Evolutionary conservation across 2,329 filamentous ascomycete genomes (phyloP), one percentile per base, ranked within the genome.

Genomic region (Thielaviopsis populi): DNA sequence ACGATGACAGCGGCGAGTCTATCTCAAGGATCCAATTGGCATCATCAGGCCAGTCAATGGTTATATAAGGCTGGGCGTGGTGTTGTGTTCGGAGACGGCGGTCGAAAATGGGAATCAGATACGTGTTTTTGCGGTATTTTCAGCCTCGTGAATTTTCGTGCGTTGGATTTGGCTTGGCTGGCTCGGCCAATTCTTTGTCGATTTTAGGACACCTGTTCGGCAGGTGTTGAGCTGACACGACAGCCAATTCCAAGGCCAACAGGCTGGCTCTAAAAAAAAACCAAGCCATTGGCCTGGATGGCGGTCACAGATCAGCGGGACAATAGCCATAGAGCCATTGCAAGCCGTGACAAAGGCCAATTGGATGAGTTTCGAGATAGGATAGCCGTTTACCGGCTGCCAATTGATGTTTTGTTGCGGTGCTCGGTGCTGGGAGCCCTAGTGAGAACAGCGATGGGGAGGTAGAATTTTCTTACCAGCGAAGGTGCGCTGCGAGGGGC

Each of bases 401-500:
- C 61, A 63, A 63, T 63, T 66, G 64, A 61, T 42, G 40, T 60
- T 64, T 60, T 64, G 24, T 40, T 43, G 30, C 19, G 60, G 60
- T 65, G 43, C 61, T 65, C 54, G 43, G 59, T 59, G 50, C 30
- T 62, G 61, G 42, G 48, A 43, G 50, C 58, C 46, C 62, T 63
- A 63, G 58, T 61, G 65, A 64, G 64, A 41, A 66, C 58, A 40
- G 61, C 62, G 50, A 58, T 63, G 61, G 65, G 65, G 62, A 50
- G 41, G 48, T 56, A 37, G 42, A 66, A 54, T 61, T 63, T 62
- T 66, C 65, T 66, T 66, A 66, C 65, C 65, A 66, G 65, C 65
- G 59, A 66, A 66, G 65, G 65, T 66, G 62, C 65, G 65, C 65
- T 66, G 65, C 61, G 65, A 66, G 59, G 65, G 65, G 50, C 65